These are phyloP conservation scores for Yamadazyma siamensis DNA, from an alignment of 1,139 yeast genomes.

Conservation along the genomic window DNA sequence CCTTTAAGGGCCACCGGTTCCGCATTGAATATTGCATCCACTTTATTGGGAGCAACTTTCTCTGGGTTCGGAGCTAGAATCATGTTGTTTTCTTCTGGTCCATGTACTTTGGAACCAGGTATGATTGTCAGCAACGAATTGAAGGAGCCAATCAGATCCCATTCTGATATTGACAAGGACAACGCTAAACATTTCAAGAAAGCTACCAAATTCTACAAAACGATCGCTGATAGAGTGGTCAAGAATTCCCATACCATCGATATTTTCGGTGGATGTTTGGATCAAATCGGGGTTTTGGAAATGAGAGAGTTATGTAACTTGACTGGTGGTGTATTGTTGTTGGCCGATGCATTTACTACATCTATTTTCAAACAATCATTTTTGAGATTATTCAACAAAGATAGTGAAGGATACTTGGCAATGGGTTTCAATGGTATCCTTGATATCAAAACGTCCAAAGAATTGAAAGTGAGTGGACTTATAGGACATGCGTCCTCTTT, in stretches of 20 bases:
- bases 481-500: constrained; percentile 90
- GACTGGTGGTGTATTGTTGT: constrained; percentile 90
- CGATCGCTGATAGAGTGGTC: constrained; percentile 63
- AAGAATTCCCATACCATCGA: constrained; percentile 86
- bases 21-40: constrained; percentile 82
- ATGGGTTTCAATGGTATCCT: constrained; percentile 88
- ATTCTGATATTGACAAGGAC: constrained; percentile 81
- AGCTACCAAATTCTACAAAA: constrained; percentile 83
- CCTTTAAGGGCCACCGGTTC: constrained; percentile 93
- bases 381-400: constrained; percentile 81
- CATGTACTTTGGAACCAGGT: constrained; percentile 95
- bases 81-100: constrained; percentile 91
- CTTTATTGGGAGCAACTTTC: constrained; percentile 80
- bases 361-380: constrained; percentile 94
- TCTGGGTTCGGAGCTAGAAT: constrained; percentile 89
- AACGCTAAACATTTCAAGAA: constrained; percentile 87
- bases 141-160: constrained; percentile 96
- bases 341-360: constrained; percentile 94
- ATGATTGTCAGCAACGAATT: constrained; percentile 87
- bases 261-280: constrained; percentile 95
- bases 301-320: constrained; percentile 86
- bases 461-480: constrained; percentile 85
- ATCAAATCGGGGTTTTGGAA: constrained; percentile 96
- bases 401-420: constrained; percentile 75
- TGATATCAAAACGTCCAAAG: constrained; percentile 85